Percentiles rank a stretch among this genome's conserved stretches.
These are phyloP conservation scores for Clavispora vitiphila DNA, from an alignment of 805 yeast species.

Conservation along the genomic window DNA sequence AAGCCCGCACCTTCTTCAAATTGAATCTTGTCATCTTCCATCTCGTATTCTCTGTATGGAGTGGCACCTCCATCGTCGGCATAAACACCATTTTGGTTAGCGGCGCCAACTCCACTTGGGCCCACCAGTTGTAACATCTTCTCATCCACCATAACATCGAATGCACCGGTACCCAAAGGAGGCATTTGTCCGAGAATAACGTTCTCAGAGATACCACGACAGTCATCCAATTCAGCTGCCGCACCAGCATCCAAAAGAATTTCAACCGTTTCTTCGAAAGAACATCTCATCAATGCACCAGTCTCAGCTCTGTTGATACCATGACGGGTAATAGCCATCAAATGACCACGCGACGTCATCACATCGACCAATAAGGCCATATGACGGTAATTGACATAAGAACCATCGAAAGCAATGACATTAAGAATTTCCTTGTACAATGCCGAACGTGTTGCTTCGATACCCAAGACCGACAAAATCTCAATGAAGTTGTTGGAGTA, in stretches of 20 bases:
- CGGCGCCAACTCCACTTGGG: slow-evolving; percentile 43
- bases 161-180: slow-evolving; percentile 97
- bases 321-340: slow-evolving; percentile 98
- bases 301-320: slow-evolving; percentile 98
- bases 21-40: slow-evolving; percentile 56
- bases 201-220: slow-evolving; percentile 97
- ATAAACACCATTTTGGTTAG: slow-evolving; percentile 18
- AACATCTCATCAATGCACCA: slow-evolving; percentile 98
- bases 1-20: slow-evolving; percentile 75
- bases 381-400: slow-evolving; percentile 97
- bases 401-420: slow-evolving; percentile 99
- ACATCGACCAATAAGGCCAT: slow-evolving; percentile 97
- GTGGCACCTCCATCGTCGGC: slow-evolving; percentile 74
- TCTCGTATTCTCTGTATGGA: slow-evolving; percentile 71
- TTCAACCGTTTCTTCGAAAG: slow-evolving; percentile 98
- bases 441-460: slow-evolving; percentile 96
- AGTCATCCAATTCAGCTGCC: slow-evolving; percentile 94
- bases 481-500: slow-evolving; percentile 97
- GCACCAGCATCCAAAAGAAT: slow-evolving; percentile 97
- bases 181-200: slow-evolving; percentile 98
- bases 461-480: slow-evolving; percentile 90
- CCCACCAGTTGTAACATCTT: slow-evolving; percentile 60
- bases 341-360: slow-evolving; percentile 97
- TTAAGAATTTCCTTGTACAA: slow-evolving; percentile 90
- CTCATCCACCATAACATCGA: slow-evolving; percentile 93